Evolutionary conservation across 1,284 basidiomycete species (phyloP), one percentile per base, ranked within the genome.

Genomic region (Trametes pubescens): DNA sequence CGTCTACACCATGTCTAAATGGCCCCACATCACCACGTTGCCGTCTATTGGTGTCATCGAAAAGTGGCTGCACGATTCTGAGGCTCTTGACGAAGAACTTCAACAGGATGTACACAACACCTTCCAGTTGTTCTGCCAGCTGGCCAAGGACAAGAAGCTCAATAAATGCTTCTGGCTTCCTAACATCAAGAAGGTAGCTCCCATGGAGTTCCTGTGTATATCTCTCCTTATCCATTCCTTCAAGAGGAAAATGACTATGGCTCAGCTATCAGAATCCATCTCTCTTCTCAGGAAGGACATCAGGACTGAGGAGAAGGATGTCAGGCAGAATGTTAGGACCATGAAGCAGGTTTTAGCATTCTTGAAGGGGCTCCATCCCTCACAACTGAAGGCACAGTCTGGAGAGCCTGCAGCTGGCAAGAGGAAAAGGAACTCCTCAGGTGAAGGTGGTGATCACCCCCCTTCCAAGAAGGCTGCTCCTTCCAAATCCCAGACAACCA

Each of bases 181-280:
- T 61, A 65, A 77, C 62, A 70, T 81, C 62, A 74, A 76, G 57
- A 84, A 84, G 46, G 80, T 90, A 5, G 80, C 87, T 0, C 90
- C 90, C 0, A 78, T 89, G 44, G 90, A 92, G 72, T 84, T 91
- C 64, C 79, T 89, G 37, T 76, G 80, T 66, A 82, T 85, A 53
- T 76, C 77, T 10, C 64, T 89, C 1, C 74, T 91, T 32, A 81
- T 91, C 18, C 79, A 80, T 10, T 75, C 78, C 9, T 73, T 82
- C 60, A 81, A 78, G 66, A 74, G 76, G 26, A 71, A 66, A 14
- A 64, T 83, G 62, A 73, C 77, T 0, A 58, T 77, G 63, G 64
- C 66, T 0, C 79, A 81, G 69, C 68, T 91, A 35, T 78, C 81
- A 0, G 69, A 72, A 32, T 80, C 79, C 0, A 81, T 91, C 4